These are phyloP conservation scores for Coprinopsis sp. DNA, from an alignment of 768 basidiomycete species.

Conservation along the genomic window DNA sequence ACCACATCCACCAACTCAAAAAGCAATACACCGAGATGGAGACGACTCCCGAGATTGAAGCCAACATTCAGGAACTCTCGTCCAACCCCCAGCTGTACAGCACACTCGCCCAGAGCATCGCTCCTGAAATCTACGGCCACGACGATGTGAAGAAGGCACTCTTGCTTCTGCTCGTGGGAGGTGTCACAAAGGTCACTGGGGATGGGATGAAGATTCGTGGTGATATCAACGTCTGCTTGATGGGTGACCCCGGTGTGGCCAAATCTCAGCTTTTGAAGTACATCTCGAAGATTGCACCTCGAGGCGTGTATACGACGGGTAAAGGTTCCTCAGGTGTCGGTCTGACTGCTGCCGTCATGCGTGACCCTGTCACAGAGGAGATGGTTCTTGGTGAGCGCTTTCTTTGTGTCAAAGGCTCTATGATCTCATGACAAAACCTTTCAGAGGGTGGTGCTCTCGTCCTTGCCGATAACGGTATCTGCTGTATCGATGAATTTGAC, in stretches of 20 bases:
- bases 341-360: conserved; percentile 98
- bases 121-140: conserved; percentile 98
- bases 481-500: conserved; percentile 99
- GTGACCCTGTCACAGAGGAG: conserved; percentile 98
- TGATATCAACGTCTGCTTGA: conserved; percentile 94
- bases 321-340: conserved; percentile 98
- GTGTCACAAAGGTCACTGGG: conserved; percentile 90
- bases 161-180: conserved; percentile 87
- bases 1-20: conserved; percentile 90
- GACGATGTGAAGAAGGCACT: conserved; percentile 96
- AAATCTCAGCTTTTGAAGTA: conserved; percentile 97
- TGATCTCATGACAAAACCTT: conserved; percentile 5
- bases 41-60: conserved; percentile 77
- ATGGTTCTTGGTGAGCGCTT: conserved; percentile 86
- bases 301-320: conserved; percentile 97
- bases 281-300: conserved; percentile 96
- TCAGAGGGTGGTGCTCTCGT: conserved; percentile 99
- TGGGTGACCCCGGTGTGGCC: conserved; percentile 99
- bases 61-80: conserved; percentile 61
- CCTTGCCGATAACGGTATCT: conserved; percentile 97
- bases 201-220: conserved; percentile 99
- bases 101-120: conserved; percentile 88
- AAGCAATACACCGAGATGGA: conserved; percentile 98
- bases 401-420: neutral
- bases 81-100: conserved; percentile 78